A percentile compares a stretch with the other conserved stretches of the same genome.
Evolutionary conservation across 2,329 filamentous ascomycete species (phyloP).

Genomic region (Erysiphe pulchra): DNA sequence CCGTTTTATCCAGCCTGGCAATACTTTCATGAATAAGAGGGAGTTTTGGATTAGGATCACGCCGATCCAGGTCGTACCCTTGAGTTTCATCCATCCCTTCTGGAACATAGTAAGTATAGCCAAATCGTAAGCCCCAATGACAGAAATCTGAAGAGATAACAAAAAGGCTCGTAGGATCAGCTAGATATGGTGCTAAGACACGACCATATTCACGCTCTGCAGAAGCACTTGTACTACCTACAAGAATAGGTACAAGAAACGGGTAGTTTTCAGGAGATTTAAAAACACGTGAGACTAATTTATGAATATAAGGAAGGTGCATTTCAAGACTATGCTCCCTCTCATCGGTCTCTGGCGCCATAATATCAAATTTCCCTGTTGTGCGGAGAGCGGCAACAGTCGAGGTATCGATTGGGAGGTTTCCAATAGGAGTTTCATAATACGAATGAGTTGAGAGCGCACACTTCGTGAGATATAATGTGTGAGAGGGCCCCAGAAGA

Average conservation of each 20-base stretch:
- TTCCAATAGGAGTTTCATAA: conserved; percentile 52
- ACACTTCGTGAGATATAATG: conserved; percentile 51
- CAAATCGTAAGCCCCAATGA: conserved; percentile 73
- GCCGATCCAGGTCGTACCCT: conserved; percentile 11
- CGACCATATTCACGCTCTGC: conserved; percentile 44
- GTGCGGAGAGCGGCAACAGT: conserved; percentile 24
- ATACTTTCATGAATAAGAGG: conserved; percentile 65
- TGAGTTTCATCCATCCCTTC: conserved; percentile 15
- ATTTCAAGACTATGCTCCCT: conserved; percentile 88
- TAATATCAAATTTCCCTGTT: conserved; percentile 33
- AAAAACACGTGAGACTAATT: conserved; percentile 32
- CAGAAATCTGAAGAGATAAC: conserved; percentile 90
- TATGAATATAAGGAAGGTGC: conserved; percentile 85
- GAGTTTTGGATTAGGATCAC: conserved; percentile 15
- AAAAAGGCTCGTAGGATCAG: conserved; percentile 52
- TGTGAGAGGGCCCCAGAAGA: conserved; percentile 78
- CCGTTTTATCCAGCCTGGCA: conserved; percentile 47
- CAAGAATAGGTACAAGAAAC: conserved; percentile 57
- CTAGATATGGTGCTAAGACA: conserved; percentile 53
- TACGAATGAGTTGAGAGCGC: conserved; percentile 47
- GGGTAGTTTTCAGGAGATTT: conserved; percentile 32
- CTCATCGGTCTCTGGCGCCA: conserved; percentile 42
- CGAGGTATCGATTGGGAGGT: conserved; percentile 35
- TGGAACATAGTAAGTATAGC: conserved; percentile 55
- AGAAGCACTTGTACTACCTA: conserved; percentile 43